phyloP scores from a whole-genome alignment of 345 rosid species.

The Ceriops tagal region DNA sequence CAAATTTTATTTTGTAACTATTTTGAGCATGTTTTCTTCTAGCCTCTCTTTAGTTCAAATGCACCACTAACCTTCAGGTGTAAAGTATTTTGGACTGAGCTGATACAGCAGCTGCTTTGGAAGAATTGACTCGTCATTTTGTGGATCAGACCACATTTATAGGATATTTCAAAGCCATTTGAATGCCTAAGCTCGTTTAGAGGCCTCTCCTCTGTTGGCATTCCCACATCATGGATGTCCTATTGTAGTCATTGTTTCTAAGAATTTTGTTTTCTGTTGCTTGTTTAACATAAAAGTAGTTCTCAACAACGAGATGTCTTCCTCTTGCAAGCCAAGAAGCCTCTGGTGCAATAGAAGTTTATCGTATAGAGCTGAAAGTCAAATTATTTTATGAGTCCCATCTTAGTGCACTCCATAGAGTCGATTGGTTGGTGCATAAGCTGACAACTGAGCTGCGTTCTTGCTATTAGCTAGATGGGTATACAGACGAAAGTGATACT shows the following conservation, averaged over 20 bases:
- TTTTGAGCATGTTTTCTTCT: no score
- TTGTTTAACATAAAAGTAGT: conserved; percentile 75
- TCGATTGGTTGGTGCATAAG: conserved; percentile 95
- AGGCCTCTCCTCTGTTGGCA: conserved; percentile 7
- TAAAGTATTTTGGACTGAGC: conserved; percentile 60
- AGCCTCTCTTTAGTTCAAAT: no score
- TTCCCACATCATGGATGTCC: not conserved
- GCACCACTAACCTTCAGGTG: not conserved
- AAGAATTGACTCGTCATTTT: conserved; percentile 66
- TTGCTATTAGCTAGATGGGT: conserved; percentile 84
- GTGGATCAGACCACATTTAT: conserved; percentile 73
- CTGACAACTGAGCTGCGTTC: conserved; percentile 89
- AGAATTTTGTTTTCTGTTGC: not conserved
- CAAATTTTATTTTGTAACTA: no score
- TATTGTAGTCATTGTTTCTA: not conserved
- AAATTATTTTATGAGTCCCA: conserved; percentile 88
- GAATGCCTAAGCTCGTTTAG: conserved; percentile 94
- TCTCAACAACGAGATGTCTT: conserved; percentile 62
- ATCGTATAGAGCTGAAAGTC: conserved; percentile 83
- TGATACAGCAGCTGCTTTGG: conserved; percentile 51
- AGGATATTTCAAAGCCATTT: conserved; percentile 68
- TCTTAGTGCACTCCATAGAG: conserved; percentile 86
- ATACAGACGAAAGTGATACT: conserved; percentile 87
- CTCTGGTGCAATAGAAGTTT: conserved; percentile 93
- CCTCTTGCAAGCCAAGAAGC: conserved; percentile 99